Evolutionary conservation across 2,329 filamentous ascomycete genomes (phyloP), one percentile per base, ranked within the genome.

Genomic region (Calycina marina): DNA sequence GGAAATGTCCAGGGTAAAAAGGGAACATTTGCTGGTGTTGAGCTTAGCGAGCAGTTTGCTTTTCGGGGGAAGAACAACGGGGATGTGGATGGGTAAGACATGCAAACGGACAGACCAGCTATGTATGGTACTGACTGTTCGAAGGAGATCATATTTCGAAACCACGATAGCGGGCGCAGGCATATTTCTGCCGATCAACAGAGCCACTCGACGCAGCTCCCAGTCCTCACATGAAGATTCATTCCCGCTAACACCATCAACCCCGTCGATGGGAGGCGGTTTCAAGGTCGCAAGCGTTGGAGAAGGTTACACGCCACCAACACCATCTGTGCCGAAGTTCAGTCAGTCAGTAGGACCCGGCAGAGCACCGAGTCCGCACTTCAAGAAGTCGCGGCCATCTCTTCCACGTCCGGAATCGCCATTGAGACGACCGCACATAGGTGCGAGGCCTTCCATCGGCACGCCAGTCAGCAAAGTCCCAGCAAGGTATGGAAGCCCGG

Each of bases 41-140:
- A 98, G 57, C 65, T 98, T 41, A 73, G 77, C 48, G 63, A 71
- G 32, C 81, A 93, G 44, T 92, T 78, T 60, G 81, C 85, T 18
- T 57, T 67, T 31, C 72, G 79, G 51, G 90, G 90, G 18, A 98
- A 98, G 65, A 98, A 98, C 52, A 92, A 72, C 49, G 90, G 90
- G 41, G 86, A 93, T 55, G 90, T 96, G 34, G 88, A 96, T 46
- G 90, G 88, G 82, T 88, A 66, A 57, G 72, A 55, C 40, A 44
- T 26, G 51, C 41, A 43, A 43, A 42, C 38, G 38, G 34, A 32
- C 30, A 26, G 36, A 20, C 40, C 35, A 26, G 18, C 25, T 18
- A 24, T 22, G 26, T 18, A 18, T 18, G 24, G 15, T 43, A 43
- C 37, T 51, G 45, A 46, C 46, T 45, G 33, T 28, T 39, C 41